These are phyloP conservation scores for Haplographium delicatum DNA, from an alignment of 495 filamentous ascomycete species.

Conservation along the genomic window DNA sequence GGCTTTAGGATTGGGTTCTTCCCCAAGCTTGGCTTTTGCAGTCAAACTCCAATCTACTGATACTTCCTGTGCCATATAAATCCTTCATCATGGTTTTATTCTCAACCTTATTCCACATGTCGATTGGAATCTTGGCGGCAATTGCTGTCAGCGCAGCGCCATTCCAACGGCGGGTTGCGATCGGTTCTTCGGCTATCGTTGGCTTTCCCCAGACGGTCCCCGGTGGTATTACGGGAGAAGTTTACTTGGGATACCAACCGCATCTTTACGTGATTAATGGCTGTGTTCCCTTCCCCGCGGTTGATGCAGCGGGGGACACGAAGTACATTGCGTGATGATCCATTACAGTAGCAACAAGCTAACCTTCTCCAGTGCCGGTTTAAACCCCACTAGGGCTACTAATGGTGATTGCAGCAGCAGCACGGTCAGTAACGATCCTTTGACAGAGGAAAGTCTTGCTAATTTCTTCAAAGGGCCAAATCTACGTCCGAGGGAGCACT, in stretches of 20 bases:
- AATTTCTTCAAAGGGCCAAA: no score
- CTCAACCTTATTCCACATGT: constrained; percentile 9
- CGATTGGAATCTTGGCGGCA: constrained; percentile 19
- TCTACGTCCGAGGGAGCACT: constrained; percentile 40
- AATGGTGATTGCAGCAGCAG: constrained; percentile 38
- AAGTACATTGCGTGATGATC: constrained; percentile 30
- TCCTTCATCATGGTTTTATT: constrained; percentile 11
- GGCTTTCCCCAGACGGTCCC: constrained; percentile 45
- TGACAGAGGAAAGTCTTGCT: no score
- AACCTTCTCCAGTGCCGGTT: constrained; percentile 33
- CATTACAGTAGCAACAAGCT: not conserved
- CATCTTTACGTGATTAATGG: constrained; percentile 45
- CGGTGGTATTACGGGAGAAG: constrained; percentile 31
- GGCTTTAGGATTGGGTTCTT: no score
- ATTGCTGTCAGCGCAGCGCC: constrained; percentile 17
- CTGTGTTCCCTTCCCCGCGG: constrained; percentile 51
- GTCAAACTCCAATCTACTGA: no score
- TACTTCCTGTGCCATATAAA: not conserved
- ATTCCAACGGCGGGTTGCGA: constrained; percentile 28
- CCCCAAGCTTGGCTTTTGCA: no score
- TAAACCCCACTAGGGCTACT: constrained; percentile 31
- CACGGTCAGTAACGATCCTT: no score
- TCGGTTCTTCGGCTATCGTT: constrained; percentile 39
- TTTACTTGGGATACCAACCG: constrained; percentile 47
- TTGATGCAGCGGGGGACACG: constrained; percentile 43